Conservation (phyloP, 352 stramenopile genomes). For the Globisporangium recalcitrans region DNA sequence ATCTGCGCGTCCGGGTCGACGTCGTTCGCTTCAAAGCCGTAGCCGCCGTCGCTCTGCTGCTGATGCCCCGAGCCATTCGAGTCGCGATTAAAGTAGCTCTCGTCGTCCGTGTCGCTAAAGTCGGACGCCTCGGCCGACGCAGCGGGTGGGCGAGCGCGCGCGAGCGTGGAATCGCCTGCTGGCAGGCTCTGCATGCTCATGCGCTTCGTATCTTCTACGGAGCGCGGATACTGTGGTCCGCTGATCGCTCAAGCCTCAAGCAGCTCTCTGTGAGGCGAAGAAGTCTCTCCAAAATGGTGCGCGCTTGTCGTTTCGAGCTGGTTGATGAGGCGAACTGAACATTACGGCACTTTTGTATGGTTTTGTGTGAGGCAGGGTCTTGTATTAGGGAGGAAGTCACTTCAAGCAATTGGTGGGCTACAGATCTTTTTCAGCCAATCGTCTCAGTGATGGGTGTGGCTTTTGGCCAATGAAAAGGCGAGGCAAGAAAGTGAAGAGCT, state of each 20-base stretch:
- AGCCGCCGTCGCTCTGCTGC: not conserved
- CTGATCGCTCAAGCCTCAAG: not conserved
- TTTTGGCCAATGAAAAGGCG: not conserved
- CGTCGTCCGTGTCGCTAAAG: constrained; percentile 17
- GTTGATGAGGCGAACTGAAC: not conserved
- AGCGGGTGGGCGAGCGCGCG: not conserved
- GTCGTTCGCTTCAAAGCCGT: not conserved
- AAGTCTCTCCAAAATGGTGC: not conserved
- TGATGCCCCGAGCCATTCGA: not conserved
- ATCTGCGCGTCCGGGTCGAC: constrained; percentile 48
- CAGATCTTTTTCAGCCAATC: not conserved
- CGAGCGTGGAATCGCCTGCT: not conserved
- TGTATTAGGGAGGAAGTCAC: not conserved
- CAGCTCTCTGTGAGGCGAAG: not conserved
- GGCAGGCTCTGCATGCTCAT: not conserved
- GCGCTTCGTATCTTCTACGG: not conserved
- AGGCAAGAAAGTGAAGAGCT: not conserved
- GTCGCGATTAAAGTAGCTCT: constrained; percentile 4
- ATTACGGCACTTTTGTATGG: not conserved
- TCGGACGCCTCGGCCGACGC: constrained; percentile 3
- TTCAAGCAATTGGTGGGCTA: not conserved
- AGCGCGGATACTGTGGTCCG: not conserved
- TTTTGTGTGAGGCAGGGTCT: not conserved
- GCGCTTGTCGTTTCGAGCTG: not conserved
- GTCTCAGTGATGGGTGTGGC: not conserved